Evolutionary conservation across 257 asterid genomes (phyloP).

Genomic region (Agastache rugosa): DNA sequence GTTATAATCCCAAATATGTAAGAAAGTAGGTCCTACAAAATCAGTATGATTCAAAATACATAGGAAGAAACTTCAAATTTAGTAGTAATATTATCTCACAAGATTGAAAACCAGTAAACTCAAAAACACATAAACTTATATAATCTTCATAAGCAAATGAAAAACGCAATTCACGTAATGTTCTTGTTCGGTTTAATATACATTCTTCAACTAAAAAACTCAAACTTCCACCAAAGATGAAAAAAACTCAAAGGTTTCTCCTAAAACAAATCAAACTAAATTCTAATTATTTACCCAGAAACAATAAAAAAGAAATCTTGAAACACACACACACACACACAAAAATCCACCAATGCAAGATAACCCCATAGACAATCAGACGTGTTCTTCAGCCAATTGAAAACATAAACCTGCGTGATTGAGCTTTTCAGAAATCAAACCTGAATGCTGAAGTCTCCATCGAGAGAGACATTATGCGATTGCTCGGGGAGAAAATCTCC

Average conservation of each 20-base stretch:
- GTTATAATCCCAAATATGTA: background rate
- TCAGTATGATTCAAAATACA: background rate
- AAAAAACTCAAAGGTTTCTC: background rate
- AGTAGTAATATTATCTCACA: background rate
- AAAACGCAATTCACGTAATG: background rate
- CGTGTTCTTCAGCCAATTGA: background rate
- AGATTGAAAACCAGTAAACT: background rate
- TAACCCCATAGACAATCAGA: background rate
- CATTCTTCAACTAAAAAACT: conserved; percentile 11
- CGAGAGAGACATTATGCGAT: conserved; percentile 70
- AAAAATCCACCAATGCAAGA: background rate
- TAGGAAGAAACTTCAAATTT: background rate
- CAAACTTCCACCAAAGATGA: conserved; percentile 1
- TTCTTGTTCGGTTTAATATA: background rate
- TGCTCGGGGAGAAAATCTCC: conserved; percentile 74
- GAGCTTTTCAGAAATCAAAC: conserved; percentile 35
- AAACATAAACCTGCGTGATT: background rate
- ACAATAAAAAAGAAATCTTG: background rate
- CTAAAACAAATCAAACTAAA: background rate
- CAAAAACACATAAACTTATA: conserved; percentile 18
- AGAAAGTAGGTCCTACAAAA: conserved; percentile 1
- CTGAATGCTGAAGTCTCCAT: conserved; percentile 78
- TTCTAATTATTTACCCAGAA: background rate
- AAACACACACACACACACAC: conserved; percentile 1
- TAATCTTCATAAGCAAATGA: background rate